These are phyloP conservation scores for Torulaspora globosa DNA, from an alignment of 1,139 yeast species.

Conservation along the genomic window DNA sequence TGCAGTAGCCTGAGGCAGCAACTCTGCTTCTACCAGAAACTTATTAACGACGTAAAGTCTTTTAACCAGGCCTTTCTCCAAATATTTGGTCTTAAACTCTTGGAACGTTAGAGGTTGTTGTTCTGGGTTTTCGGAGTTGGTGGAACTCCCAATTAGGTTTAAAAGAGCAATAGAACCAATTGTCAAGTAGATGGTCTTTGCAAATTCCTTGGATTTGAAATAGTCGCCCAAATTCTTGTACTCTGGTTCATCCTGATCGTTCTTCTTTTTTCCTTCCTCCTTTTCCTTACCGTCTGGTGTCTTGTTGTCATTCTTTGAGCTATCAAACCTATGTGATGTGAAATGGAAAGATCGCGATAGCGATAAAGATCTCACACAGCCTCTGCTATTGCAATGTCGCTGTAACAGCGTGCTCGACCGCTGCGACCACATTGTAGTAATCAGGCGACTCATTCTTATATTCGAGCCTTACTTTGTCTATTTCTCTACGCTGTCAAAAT, in stretches of 20 bases:
- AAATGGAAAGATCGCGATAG: conserved; percentile 2
- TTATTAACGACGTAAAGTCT: conserved; percentile 73
- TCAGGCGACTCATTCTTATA: not conserved
- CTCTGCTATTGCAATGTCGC: not conserved
- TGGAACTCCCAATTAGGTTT: conserved; percentile 33
- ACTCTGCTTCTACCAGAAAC: conserved; percentile 71
- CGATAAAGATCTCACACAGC: not conserved
- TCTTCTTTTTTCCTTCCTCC: conserved; percentile 29
- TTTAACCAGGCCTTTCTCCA: conserved; percentile 80
- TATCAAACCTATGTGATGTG: not conserved
- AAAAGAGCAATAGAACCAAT: conserved; percentile 40
- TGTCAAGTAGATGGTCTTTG: conserved; percentile 39
- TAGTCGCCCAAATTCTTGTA: conserved; percentile 36
- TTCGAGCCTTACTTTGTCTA: not conserved
- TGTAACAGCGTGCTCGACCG: not conserved
- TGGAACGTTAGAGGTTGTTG: conserved; percentile 69
- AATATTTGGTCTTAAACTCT: conserved; percentile 77
- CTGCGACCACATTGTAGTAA: not conserved
- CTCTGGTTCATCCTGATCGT: conserved; percentile 29
- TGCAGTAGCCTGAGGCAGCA: conserved; percentile 51
- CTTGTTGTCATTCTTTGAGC: conserved; percentile 5
- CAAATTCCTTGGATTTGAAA: conserved; percentile 41
- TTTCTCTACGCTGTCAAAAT: not conserved
- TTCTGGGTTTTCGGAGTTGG: conserved; percentile 32
- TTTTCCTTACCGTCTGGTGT: conserved; percentile 17